Conservation (phyloP, 2,329 filamentous ascomycete genomes). For the Alternaria atra region DNA sequence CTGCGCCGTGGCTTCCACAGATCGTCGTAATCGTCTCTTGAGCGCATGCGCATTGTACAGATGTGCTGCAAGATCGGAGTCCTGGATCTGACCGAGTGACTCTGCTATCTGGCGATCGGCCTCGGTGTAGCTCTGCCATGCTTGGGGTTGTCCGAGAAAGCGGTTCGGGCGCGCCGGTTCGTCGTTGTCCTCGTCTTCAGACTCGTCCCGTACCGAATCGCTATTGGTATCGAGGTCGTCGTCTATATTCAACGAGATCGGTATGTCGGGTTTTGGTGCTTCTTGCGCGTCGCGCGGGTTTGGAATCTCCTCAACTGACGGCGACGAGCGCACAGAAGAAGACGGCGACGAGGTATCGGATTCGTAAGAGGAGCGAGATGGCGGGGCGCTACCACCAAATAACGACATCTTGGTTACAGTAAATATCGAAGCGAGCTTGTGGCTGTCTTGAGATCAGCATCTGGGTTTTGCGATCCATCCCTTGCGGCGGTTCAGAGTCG, state of each 20-base stretch:
- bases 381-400: constrained; percentile 41
- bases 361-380: constrained; percentile 23
- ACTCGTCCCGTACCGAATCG: constrained; percentile 19
- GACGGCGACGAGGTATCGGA: constrained; percentile 17
- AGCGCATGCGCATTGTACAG: constrained; percentile 80
- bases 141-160: constrained; percentile 72
- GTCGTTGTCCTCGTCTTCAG: constrained; percentile 13
- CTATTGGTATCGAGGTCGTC: constrained; percentile 30
- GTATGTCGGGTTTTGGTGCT: constrained; percentile 15
- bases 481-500: constrained; percentile 9
- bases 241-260: constrained; percentile 7
- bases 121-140: constrained; percentile 71
- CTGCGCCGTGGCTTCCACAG: constrained; percentile 20
- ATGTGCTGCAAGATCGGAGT: constrained; percentile 76
- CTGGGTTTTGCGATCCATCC: constrained; percentile 8
- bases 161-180: constrained; percentile 66
- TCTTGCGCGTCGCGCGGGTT: constrained; percentile 16
- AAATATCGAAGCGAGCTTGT: constrained; percentile 24
- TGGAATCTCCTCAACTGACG: constrained; percentile 9
- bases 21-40: constrained; percentile 59
- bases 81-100: constrained; percentile 69
- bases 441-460: constrained; percentile 1
- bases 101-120: constrained; percentile 70
- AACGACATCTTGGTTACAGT: constrained; percentile 48
- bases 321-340: constrained; percentile 14